A percentile compares a stretch with the other conserved stretches of the same genome.
phyloP scores from a whole-genome alignment of 2,329 filamentous ascomycete genomes.

The Fusarium proliferatum region DNA sequence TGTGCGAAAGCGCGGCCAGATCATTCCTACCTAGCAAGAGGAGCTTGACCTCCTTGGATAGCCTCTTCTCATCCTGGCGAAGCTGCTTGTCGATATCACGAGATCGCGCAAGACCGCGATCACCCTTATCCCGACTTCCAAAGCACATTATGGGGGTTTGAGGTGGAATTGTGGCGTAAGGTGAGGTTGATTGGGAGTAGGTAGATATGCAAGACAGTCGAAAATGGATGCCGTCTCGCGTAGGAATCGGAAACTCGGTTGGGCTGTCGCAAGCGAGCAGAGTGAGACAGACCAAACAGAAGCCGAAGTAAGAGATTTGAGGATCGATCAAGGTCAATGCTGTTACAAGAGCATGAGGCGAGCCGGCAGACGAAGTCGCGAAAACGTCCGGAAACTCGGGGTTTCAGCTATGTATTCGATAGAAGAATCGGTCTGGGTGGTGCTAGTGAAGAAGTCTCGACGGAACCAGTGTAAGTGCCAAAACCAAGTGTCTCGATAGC shows the following conservation, averaged over 20 bases:
- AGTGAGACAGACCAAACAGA: slow-evolving; percentile 2
- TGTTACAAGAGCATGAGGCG: neutral
- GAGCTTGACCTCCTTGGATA: slow-evolving; percentile 92
- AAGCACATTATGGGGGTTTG: slow-evolving; percentile 68
- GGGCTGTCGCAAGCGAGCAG: slow-evolving; percentile 5
- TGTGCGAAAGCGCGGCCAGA: neutral
- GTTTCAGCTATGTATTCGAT: slow-evolving; percentile 4
- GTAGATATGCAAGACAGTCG: neutral
- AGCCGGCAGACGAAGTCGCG: slow-evolving; percentile 14
- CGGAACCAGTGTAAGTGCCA: slow-evolving; percentile 2
- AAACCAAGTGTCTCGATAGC: slow-evolving; percentile 4
- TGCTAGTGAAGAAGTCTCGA: slow-evolving; percentile 1
- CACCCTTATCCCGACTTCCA: slow-evolving; percentile 63
- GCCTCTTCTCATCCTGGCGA: slow-evolving; percentile 86
- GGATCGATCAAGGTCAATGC: neutral
- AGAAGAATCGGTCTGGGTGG: neutral
- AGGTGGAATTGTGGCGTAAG: slow-evolving; percentile 1
- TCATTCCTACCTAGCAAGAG: slow-evolving; percentile 78
- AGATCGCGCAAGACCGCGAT: slow-evolving; percentile 65
- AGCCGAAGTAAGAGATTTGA: neutral
- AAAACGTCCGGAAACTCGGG: slow-evolving; percentile 1
- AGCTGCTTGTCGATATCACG: slow-evolving; percentile 88
- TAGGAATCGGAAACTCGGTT: neutral
- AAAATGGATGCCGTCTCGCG: slow-evolving; percentile 2
- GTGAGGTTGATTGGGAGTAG: neutral